Conservation (phyloP, 2,329 filamentous ascomycete genomes). For the Hypoxylon sp. region DNA sequence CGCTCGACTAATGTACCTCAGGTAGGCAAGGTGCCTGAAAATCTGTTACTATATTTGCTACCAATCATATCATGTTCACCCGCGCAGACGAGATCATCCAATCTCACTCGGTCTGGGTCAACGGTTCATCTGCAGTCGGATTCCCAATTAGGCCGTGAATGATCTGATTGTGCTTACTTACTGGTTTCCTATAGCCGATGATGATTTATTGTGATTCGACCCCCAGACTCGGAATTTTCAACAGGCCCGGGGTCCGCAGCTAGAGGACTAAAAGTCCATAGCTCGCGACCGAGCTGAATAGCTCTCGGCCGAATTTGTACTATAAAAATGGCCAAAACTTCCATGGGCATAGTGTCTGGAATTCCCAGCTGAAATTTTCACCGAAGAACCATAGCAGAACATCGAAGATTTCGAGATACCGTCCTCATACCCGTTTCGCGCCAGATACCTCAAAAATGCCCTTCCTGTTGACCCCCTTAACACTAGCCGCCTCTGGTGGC, state of each 20-base stretch:
- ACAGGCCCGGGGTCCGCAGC: slow-evolving; percentile 35
- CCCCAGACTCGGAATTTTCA: slow-evolving; percentile 24
- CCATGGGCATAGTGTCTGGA: too few species aligned
- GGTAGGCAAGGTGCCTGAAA: too few species aligned
- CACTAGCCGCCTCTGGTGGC: slow-evolving; percentile 35
- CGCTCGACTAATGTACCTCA: too few species aligned
- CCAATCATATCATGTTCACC: too few species aligned
- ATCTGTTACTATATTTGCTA: too few species aligned
- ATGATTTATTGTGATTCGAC: not conserved
- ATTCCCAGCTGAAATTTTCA: not conserved
- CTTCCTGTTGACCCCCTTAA: slow-evolving; percentile 37
- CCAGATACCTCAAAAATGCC: slow-evolving; percentile 37
- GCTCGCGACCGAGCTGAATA: not conserved
- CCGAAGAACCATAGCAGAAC: too few species aligned
- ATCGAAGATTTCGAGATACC: too few species aligned
- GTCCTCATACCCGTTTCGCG: too few species aligned
- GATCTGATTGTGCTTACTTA: slow-evolving; percentile 1
- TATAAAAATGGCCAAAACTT: not conserved
- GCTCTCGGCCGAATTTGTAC: not conserved
- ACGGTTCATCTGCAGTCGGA: not conserved
- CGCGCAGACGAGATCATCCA: not conserved
- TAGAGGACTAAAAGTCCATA: not conserved
- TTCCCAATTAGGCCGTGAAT: not conserved
- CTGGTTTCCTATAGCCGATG: not conserved
- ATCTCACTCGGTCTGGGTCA: too few species aligned